These are phyloP conservation scores for Yarrowia divulgata DNA, from an alignment of 805 yeast species.

Conservation along the genomic window DNA sequence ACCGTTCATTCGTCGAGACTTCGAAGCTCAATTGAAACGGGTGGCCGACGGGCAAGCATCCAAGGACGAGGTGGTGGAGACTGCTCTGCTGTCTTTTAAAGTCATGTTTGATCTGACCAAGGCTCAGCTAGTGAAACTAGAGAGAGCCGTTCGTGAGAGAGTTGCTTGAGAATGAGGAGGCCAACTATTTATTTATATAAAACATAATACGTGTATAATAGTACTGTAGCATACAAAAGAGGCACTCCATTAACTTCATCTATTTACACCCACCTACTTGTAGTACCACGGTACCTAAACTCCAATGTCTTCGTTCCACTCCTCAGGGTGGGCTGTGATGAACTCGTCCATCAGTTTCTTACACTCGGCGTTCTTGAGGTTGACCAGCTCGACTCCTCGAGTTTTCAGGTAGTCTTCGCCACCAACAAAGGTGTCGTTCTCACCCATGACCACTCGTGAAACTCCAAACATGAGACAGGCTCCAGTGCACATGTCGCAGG, in stretches of 20 bases:
- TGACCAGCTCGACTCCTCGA: conserved; percentile 63
- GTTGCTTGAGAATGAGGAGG: neutral
- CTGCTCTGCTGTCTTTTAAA: neutral
- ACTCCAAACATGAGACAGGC: conserved; percentile 90
- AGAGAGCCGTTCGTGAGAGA: conserved; percentile 11
- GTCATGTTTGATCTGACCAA: conserved; percentile 26
- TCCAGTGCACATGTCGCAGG: conserved; percentile 96
- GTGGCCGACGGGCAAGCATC: conserved; percentile 71
- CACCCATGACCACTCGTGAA: conserved; percentile 87
- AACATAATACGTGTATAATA: neutral
- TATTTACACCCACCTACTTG: neutral
- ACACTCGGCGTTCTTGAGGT: conserved; percentile 50
- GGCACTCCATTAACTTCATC: neutral
- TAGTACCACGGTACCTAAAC: conserved; percentile 5
- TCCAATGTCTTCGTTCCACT: conserved; percentile 54
- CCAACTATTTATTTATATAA: neutral
- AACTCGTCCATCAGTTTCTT: conserved; percentile 75
- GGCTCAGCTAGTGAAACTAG: conserved; percentile 4
- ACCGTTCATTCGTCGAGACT: conserved; percentile 80
- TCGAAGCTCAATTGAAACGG: conserved; percentile 70
- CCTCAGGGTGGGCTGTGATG: conserved; percentile 63
- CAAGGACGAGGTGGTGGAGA: conserved; percentile 59
- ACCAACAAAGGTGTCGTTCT: conserved; percentile 80
- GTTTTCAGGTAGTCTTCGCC: conserved; percentile 76
- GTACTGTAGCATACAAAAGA: neutral